Conservation (phyloP, 2,329 filamentous ascomycete species). For the Ascocoryne sarcoides region DNA sequence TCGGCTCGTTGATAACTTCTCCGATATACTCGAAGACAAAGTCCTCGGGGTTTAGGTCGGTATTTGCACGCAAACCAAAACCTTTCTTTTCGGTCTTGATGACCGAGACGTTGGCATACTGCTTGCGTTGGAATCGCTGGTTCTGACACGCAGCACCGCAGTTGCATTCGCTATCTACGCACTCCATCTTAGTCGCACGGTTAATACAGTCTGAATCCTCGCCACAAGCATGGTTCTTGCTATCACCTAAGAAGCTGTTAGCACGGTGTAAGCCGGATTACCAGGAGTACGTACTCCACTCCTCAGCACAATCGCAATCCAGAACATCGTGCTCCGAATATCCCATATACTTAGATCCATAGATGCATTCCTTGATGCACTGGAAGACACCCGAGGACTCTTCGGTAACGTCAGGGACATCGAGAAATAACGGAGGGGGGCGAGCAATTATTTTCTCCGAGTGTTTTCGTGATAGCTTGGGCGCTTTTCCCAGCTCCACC, state of each 20-base stretch:
- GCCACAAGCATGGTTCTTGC: slow-evolving; percentile 76
- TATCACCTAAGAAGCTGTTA: slow-evolving; percentile 41
- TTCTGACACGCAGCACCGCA: slow-evolving; percentile 88
- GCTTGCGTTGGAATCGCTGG: slow-evolving; percentile 82
- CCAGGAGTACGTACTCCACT: slow-evolving; percentile 69
- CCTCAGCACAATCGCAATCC: slow-evolving; percentile 90
- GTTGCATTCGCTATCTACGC: slow-evolving; percentile 70
- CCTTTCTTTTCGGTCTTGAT: slow-evolving; percentile 99
- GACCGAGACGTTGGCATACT: slow-evolving; percentile 86
- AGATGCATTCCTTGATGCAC: slow-evolving; percentile 76
- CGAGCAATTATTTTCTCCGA: slow-evolving; percentile 60
- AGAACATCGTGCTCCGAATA: slow-evolving; percentile 82
- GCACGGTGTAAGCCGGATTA: slow-evolving; percentile 15
- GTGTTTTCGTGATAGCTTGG: slow-evolving; percentile 64
- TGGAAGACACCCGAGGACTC: slow-evolving; percentile 72
- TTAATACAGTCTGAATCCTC: slow-evolving; percentile 99
- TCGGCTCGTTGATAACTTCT: slow-evolving; percentile 90
- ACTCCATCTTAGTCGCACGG: slow-evolving; percentile 96
- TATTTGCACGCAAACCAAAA: slow-evolving; percentile 78
- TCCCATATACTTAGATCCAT: slow-evolving; percentile 85
- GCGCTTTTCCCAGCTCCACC: slow-evolving; percentile 52
- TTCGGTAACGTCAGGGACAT: slow-evolving; percentile 69
- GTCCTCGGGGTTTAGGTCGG: slow-evolving; percentile 68
- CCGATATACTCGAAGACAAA: slow-evolving; percentile 98
- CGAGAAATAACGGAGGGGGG: slow-evolving; percentile 57